Evolutionary conservation across 2,329 filamentous ascomycete genomes (phyloP), one percentile per base, ranked within the genome.

Genomic region (Xylariaceae sp.): DNA sequence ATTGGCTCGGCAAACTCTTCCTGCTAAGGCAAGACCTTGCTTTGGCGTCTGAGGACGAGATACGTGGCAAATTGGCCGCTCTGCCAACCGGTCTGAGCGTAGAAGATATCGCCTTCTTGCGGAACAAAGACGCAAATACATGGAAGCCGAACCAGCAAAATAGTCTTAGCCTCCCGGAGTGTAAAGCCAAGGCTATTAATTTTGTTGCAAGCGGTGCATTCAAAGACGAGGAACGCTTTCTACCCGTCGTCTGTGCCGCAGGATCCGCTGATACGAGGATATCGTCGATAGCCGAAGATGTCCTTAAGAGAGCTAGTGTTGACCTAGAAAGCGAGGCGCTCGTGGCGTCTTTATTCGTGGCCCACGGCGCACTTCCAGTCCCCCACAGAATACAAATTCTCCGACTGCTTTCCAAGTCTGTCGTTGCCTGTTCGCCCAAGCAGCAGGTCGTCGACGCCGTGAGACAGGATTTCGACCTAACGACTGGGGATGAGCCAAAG

Each of bases 131-230:
- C 53, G 74, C 78, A 5, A 79, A 82, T 31, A 78, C 78, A 1
- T 89, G 83, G 75, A 78, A 81, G 46, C 72, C 78, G 48, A 63
- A 70, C 52, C 53, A 70, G 50, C 63, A 69, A 48, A 68, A 81
- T 52, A 77, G 82, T 0, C 61, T 87, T 36, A 85, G 81, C 50
- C 61, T 89, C 24, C 70, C 76, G 1, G 78, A 85, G 51, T 81
- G 81, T 3, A 88, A 89, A 55, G 72, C 79, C 3, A 76, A 80
- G 32, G 77, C 78, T 4, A 72, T 83, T 4, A 77, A 72, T 15
- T 80, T 97, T 38, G 67, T 98, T 14, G 80, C 85, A 3, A 95
- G 87, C 55, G 88, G 87, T 4, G 81, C 89, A 5, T 97, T 98
- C 61, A 81, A 69, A 0, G 88, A 96, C 45, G 65, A 78, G 1